Percentiles rank a stretch among this genome's conserved stretches.
Evolutionary conservation across 768 basidiomycete species (phyloP).

Genomic region (Auricularia cornea): DNA sequence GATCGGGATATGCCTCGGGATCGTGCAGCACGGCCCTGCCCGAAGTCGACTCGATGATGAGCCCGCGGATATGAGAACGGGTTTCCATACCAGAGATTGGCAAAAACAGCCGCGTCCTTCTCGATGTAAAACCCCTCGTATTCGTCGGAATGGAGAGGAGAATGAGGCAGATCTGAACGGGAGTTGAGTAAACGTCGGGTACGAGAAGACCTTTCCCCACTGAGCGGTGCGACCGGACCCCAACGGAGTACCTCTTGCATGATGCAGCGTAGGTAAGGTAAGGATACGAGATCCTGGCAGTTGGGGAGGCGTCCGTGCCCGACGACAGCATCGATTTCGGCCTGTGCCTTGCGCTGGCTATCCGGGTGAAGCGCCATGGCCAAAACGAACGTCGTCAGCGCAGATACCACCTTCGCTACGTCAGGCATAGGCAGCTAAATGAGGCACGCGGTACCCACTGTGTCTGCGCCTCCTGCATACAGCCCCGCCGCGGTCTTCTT

Average conservation of each 20-base stretch:
- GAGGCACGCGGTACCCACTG: constrained; percentile 3
- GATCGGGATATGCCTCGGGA: background rate
- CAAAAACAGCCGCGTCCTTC: constrained; percentile 16
- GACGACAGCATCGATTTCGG: constrained; percentile 10
- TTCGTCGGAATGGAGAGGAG: constrained; percentile 13
- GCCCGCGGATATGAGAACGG: background rate
- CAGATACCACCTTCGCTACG: constrained; percentile 4
- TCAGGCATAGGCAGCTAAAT: background rate
- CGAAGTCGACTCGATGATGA: background rate
- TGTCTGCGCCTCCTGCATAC: constrained; percentile 12
- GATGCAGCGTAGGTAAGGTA: constrained; percentile 5
- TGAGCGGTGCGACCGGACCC: constrained; percentile 7
- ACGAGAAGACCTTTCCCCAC: too few species aligned
- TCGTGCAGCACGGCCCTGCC: background rate
- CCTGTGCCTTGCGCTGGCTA: constrained; percentile 10
- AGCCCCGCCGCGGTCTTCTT: constrained; percentile 6
- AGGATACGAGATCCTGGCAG: background rate
- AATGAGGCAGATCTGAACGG: constrained; percentile 13
- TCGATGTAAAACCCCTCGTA: constrained; percentile 21
- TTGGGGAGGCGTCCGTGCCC: constrained; percentile 10
- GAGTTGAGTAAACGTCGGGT: too few species aligned
- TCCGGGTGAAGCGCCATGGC: constrained; percentile 14
- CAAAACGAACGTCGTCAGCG: constrained; percentile 12
- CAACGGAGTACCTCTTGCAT: constrained; percentile 12
- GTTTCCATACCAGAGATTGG: constrained; percentile 16